Percentiles rank a stretch among this genome's conserved stretches.
Evolutionary conservation across 768 basidiomycete genomes (phyloP).

Genomic region (Fomitopsis serialis): DNA sequence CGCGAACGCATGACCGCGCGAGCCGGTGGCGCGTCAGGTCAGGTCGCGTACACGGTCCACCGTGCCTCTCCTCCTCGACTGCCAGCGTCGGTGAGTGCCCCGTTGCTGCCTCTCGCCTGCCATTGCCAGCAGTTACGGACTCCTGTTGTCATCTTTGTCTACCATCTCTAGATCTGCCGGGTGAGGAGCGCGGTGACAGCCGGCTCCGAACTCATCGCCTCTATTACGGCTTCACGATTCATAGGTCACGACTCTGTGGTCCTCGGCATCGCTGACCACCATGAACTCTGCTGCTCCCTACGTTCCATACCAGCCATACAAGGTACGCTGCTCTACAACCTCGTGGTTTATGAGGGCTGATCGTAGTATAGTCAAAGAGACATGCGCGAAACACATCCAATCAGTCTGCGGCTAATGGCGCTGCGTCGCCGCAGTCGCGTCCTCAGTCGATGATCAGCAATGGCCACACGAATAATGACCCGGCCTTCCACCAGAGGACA

Average conservation of each 20-base stretch:
- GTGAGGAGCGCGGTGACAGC: background rate
- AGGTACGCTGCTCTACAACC: too few species aligned
- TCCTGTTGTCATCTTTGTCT: too few species aligned
- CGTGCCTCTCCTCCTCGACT: background rate
- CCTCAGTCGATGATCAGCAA: conserved; percentile 2
- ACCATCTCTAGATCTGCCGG: too few species aligned
- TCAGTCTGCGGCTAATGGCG: conserved; percentile 17
- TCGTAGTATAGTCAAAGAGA: conserved; percentile 36
- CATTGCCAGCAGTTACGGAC: too few species aligned
- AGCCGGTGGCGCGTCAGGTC: background rate
- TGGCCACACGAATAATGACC: conserved; percentile 16
- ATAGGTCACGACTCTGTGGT: background rate
- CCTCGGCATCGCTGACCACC: conserved; percentile 4
- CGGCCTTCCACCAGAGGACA: conserved; percentile 6
- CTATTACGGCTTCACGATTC: background rate
- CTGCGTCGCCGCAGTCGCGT: conserved; percentile 16
- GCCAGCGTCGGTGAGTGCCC: background rate
- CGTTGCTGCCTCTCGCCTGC: background rate
- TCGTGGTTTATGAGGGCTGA: too few species aligned
- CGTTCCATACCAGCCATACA: conserved; percentile 50
- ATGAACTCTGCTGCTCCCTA: conserved; percentile 22
- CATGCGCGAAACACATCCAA: conserved; percentile 37
- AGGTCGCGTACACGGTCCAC: background rate
- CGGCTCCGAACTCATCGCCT: background rate
- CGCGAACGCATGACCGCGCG: background rate